phyloP scores from a whole-genome alignment of 2,329 filamentous ascomycete genomes.

The Colletotrichum sp. region DNA sequence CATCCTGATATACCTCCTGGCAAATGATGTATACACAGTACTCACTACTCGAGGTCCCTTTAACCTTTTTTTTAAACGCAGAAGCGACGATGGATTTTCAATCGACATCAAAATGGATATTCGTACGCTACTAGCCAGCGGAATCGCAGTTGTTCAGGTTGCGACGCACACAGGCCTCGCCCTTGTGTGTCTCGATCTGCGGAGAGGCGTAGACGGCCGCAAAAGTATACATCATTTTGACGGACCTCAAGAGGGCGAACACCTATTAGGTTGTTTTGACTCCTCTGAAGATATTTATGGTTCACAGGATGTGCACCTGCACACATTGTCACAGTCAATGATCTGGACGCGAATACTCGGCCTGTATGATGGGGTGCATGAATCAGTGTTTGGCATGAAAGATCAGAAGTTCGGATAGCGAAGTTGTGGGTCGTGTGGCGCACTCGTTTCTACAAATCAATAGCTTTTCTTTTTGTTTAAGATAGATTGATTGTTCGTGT shows the following conservation, averaged over 20 bases:
- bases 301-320: no score
- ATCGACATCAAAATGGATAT: neutral
- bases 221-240: neutral
- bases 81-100: neutral
- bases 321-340: no score
- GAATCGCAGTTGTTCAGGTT: neutral
- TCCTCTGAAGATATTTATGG: neutral
- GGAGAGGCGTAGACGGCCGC: neutral
- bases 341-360: no score
- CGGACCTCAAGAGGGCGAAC: neutral
- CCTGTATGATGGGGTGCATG: no score
- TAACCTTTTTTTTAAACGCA: rapidly evolving
- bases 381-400: no score
- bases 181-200: neutral
- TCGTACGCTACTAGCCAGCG: neutral
- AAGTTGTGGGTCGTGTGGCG: no score
- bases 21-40: no score
- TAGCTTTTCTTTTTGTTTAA: no score
- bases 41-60: no score
- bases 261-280: neutral
- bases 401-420: no score
- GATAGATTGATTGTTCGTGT: no score
- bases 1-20: slow-evolving; percentile 27
- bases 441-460: no score
- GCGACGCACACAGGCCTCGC: neutral